Evolutionary conservation across 2,329 filamentous ascomycete genomes (phyloP), one percentile per base, ranked within the genome.

Genomic region (Ustilaginoidea virens): DNA sequence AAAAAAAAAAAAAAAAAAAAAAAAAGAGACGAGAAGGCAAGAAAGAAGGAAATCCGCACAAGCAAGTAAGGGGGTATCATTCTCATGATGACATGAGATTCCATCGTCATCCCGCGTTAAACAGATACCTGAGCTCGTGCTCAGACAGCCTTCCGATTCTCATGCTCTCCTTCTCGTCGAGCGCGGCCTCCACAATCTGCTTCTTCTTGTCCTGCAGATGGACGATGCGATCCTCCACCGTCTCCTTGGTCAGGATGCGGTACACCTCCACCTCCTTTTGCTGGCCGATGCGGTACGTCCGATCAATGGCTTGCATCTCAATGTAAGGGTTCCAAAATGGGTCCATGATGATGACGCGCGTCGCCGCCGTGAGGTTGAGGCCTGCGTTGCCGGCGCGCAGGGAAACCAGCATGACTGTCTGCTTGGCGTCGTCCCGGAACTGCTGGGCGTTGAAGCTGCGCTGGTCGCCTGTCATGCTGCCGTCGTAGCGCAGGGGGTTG

Each of bases 311-410:
- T 53, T 94, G 86, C 52, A 85, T 82, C 54, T 93, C 86, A 27
- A 92, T 79, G 46, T 79, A 92, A 0, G 85, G 86, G 38, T 93
- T 94, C 82, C 83, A 93, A 56, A 92, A 92, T 0, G 85, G 85
- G 47, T 93, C 85, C 46, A 92, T 73, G 38, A 93, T 80, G 49
- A 94, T 82, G 39, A 93, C 81, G 37, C 83, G 77, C 2, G 75
- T 82, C 1, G 85, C 86, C 12, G 74, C 71, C 22, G 79, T 81
- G 14, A 94, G 64, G 45, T 94, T 94, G 25, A 94, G 66, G 2
- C 86, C 86, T 0, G 85, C 74, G 33, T 78, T 80, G 49, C 81
- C 87, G 3, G 90, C 85, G 9, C 72, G 70, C 24, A 93, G 60
- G 41, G 79, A 86, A 2, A 85, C 83, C 2, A 93, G 74, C 60